These are phyloP conservation scores for Sporisorium graminicola DNA, from an alignment of 1,284 basidiomycete genomes.

Conservation along the genomic window DNA sequence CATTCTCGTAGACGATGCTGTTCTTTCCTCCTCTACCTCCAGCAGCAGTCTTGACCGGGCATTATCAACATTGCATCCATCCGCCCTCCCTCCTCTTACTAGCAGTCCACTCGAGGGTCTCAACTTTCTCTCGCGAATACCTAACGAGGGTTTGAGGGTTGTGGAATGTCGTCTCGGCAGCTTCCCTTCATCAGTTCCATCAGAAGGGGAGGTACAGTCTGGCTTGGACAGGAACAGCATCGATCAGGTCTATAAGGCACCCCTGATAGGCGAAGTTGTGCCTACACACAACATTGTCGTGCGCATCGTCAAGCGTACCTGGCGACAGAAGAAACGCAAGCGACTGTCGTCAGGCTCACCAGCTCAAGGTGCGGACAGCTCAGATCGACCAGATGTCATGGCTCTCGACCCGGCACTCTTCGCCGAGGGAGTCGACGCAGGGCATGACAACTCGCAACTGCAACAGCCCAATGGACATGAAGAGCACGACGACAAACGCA, in stretches of 20 bases:
- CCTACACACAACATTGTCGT: slow-evolving; percentile 53
- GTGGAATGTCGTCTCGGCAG: slow-evolving; percentile 59
- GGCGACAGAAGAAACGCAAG: slow-evolving; percentile 53
- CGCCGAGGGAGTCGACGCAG: neutral
- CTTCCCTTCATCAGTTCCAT: neutral
- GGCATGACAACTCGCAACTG: neutral
- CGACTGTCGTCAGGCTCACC: neutral
- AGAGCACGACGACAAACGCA: slow-evolving; percentile 1
- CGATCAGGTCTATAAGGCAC: slow-evolving; percentile 35
- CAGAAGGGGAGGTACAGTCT: neutral
- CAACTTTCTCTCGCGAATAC: slow-evolving; percentile 46
- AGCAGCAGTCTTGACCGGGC: slow-evolving; percentile 49
- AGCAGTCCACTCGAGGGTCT: slow-evolving; percentile 51
- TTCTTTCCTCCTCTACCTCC: neutral
- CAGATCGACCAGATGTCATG: neutral
- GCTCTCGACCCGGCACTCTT: slow-evolving; percentile 33
- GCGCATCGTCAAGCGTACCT: slow-evolving; percentile 45
- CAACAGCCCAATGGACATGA: neutral
- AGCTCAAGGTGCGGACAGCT: neutral
- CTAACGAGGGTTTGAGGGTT: slow-evolving; percentile 30
- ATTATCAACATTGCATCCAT: slow-evolving; percentile 51
- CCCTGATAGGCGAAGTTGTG: slow-evolving; percentile 46
- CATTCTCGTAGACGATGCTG: slow-evolving; percentile 19
- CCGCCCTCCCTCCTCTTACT: slow-evolving; percentile 36
- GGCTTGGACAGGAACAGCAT: neutral